phyloP scores from a whole-genome alignment of 768 basidiomycete genomes.

The Pholiota microspora region DNA sequence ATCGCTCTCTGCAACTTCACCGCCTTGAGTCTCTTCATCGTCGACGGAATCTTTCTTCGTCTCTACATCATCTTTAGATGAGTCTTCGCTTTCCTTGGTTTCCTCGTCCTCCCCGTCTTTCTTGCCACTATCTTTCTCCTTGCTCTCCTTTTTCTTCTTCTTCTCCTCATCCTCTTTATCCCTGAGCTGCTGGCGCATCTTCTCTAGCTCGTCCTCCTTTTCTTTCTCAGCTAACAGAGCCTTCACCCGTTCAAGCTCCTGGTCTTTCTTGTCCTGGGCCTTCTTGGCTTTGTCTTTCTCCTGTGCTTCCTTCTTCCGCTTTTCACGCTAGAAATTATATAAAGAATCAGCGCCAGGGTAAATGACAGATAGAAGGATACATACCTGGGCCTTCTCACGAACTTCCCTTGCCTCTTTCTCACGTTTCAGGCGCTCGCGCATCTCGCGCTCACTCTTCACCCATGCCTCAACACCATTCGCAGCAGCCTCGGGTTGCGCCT shows the following conservation, averaged over 20 bases:
- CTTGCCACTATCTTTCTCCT: conserved; percentile 26
- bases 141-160: conserved; percentile 31
- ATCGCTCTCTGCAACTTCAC: background rate
- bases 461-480: conserved; percentile 65
- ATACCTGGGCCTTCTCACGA: conserved; percentile 65
- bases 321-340: conserved; percentile 36
- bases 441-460: conserved; percentile 74
- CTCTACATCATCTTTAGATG: conserved; percentile 40
- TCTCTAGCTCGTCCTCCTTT: conserved; percentile 40
- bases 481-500: conserved; percentile 76
- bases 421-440: conserved; percentile 68
- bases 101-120: conserved; percentile 8
- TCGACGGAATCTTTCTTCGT: background rate
- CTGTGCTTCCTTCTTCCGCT: conserved; percentile 50
- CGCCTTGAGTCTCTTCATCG: conserved; percentile 1
- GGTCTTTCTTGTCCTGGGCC: conserved; percentile 64
- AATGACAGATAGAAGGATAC: conserved; percentile 19
- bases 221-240: conserved; percentile 52
- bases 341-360: background rate
- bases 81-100: conserved; percentile 26
- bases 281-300: conserved; percentile 61
- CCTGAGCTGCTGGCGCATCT: conserved; percentile 40
- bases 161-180: conserved; percentile 40
- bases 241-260: conserved; percentile 52
- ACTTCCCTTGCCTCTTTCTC: conserved; percentile 73